Conservation (phyloP, 176 grass and related monocot genomes). For the Eragrostis curvula region DNA sequence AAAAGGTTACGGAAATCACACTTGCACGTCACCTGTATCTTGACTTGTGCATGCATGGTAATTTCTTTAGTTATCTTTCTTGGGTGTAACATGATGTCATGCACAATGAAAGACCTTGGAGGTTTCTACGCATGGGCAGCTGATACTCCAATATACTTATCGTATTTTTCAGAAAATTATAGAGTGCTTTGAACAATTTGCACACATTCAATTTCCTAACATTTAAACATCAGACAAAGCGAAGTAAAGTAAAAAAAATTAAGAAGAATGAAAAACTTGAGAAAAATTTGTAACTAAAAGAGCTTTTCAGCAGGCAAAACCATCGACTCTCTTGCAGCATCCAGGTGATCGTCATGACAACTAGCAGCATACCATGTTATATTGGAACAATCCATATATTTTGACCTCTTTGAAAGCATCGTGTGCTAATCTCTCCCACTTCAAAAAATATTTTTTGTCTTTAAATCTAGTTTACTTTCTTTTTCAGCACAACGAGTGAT, state of each 20-base stretch:
- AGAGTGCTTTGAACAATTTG: background rate
- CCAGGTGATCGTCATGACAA: conserved; percentile 11
- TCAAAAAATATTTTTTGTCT: background rate
- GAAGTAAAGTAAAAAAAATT: too few relatives aligned
- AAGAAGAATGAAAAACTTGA: background rate
- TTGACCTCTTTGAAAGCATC: background rate
- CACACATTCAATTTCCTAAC: background rate
- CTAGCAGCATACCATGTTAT: background rate
- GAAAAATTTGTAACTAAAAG: background rate
- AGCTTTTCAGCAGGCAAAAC: background rate
- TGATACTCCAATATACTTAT: background rate
- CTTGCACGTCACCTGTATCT: conserved; percentile 29
- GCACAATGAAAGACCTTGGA: background rate
- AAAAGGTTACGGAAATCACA: conserved; percentile 3
- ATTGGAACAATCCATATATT: background rate
- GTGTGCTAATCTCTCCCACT: background rate
- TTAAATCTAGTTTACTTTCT: background rate
- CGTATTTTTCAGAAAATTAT: background rate
- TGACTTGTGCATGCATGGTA: conserved; percentile 1
- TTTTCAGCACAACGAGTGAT: background rate
- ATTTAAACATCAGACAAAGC: background rate
- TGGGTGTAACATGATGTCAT: conserved; percentile 1
- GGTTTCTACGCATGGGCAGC: conserved; percentile 16
- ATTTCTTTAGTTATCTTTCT: conserved; percentile 20
- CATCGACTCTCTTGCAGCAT: background rate